Percentiles rank a stretch among this genome's conserved stretches.
These are phyloP conservation scores for Melampsora abietis-canadensis DNA, from an alignment of 1,284 basidiomycete genomes.

Conservation along the genomic window DNA sequence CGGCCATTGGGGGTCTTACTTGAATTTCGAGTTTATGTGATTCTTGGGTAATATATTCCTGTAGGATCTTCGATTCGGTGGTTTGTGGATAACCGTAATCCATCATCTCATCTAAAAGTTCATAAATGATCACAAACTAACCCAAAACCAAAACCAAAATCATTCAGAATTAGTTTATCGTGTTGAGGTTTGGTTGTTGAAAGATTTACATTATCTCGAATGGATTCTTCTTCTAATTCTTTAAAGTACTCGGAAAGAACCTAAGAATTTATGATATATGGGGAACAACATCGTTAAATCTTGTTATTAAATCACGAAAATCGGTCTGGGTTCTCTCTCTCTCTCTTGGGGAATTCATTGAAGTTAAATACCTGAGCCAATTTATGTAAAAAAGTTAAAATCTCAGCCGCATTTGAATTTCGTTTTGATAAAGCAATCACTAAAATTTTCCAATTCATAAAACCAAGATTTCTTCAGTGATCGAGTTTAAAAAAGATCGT, in stretches of 20 bases:
- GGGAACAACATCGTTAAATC: too few relatives aligned
- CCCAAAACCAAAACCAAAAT: not conserved
- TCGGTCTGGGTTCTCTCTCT: too few relatives aligned
- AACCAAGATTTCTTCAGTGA: not conserved
- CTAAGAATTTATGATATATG: conserved; percentile 54
- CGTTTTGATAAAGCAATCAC: conserved; percentile 93
- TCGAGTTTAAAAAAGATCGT: not conserved
- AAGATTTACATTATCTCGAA: conserved; percentile 72
- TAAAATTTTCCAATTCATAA: conserved; percentile 52
- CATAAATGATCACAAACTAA: conserved; percentile 90
- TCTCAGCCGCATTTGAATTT: conserved; percentile 92
- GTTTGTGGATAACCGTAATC: conserved; percentile 99
- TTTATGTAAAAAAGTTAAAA: conserved; percentile 93
- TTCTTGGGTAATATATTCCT: conserved; percentile 99
- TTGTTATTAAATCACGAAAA: too few relatives aligned
- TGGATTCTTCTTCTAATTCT: conserved; percentile 97
- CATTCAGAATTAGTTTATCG: not conserved
- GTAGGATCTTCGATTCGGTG: conserved; percentile 97
- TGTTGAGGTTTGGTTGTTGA: not conserved
- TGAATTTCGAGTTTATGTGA: conserved; percentile 98
- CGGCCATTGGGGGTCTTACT: conserved; percentile 90
- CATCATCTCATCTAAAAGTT: conserved; percentile 99
- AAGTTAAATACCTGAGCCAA: conserved; percentile 59
- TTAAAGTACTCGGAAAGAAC: conserved; percentile 98
- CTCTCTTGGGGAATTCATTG: too few relatives aligned